Evolutionary conservation across 2,329 filamentous ascomycete species (phyloP).

Genomic region (Paramyrothecium roridum): DNA sequence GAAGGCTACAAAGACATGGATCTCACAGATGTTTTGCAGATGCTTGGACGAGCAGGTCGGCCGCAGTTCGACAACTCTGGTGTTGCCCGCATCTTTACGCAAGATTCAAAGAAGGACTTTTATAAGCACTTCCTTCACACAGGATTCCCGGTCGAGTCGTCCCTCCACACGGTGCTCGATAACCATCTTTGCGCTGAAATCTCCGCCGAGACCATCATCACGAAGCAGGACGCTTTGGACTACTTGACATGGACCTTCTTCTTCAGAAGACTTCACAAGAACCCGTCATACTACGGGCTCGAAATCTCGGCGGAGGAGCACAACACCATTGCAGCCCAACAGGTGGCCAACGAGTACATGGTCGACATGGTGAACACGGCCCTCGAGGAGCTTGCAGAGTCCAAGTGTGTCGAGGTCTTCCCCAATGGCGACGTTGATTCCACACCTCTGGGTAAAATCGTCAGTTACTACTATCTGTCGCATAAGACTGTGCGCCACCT

Average conservation of each 20-base stretch:
- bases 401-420: constrained; percentile 78
- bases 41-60: constrained; percentile 92
- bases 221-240: constrained; percentile 95
- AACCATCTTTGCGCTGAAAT: constrained; percentile 96
- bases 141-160: constrained; percentile 95
- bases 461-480: constrained; percentile 98
- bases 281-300: constrained; percentile 95
- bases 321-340: constrained; percentile 80
- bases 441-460: constrained; percentile 93
- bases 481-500: constrained; percentile 92
- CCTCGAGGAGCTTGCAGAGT: constrained; percentile 75
- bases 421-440: constrained; percentile 87
- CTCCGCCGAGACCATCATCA: constrained; percentile 85
- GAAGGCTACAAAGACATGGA: constrained; percentile 99
- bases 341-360: constrained; percentile 91
- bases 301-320: constrained; percentile 92
- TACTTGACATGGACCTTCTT: constrained; percentile 99
- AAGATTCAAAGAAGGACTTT: constrained; percentile 97
- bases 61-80: constrained; percentile 96
- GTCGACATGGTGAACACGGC: constrained; percentile 87
- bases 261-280: constrained; percentile 95
- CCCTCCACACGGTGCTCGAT: constrained; percentile 91
- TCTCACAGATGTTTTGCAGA: constrained; percentile 93
- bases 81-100: constrained; percentile 95
- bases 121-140: constrained; percentile 99